These are phyloP conservation scores for Talaromyces adpressus DNA, from an alignment of 495 filamentous ascomycete genomes.

Conservation along the genomic window DNA sequence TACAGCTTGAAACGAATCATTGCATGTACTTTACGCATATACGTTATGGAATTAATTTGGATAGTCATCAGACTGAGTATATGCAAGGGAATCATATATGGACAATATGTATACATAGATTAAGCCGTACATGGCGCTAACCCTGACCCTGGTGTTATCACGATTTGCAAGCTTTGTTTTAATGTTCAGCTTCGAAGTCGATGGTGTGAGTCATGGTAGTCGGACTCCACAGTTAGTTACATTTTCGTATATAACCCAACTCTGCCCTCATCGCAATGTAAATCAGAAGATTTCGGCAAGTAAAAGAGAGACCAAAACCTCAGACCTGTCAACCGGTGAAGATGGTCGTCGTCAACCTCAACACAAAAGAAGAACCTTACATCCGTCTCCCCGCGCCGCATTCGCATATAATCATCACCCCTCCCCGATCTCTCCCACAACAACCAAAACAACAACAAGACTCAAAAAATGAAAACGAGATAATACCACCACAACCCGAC, in stretches of 20 bases:
- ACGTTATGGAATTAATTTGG: not conserved
- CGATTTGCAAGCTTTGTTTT: not conserved
- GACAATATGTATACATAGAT: not conserved
- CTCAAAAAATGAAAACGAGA: not conserved
- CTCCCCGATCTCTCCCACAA: conserved; percentile 9
- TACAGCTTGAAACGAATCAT: not conserved
- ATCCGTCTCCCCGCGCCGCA: conserved; percentile 19
- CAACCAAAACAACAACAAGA: not conserved
- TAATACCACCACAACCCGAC: conserved; percentile 4
- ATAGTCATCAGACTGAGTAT: not conserved
- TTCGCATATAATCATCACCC: conserved; percentile 23
- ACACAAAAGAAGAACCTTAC: conserved; percentile 19
- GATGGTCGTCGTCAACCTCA: conserved; percentile 14
- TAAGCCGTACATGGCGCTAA: not conserved
- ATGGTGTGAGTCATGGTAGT: not conserved
- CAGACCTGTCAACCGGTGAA: too few relatives aligned
- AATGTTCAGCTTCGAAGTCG: not conserved
- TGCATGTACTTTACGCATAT: not conserved
- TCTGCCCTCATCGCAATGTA: not conserved
- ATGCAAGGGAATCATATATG: not conserved
- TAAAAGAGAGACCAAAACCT: too few relatives aligned
- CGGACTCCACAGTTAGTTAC: not conserved
- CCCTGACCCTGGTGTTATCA: not conserved
- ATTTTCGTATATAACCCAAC: not conserved
- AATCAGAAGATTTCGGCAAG: too few relatives aligned